Percentiles rank a stretch among this genome's conserved stretches.
phyloP scores from a whole-genome alignment of 2,329 filamentous ascomycete species.

The Coniochaeta ligniaria region DNA sequence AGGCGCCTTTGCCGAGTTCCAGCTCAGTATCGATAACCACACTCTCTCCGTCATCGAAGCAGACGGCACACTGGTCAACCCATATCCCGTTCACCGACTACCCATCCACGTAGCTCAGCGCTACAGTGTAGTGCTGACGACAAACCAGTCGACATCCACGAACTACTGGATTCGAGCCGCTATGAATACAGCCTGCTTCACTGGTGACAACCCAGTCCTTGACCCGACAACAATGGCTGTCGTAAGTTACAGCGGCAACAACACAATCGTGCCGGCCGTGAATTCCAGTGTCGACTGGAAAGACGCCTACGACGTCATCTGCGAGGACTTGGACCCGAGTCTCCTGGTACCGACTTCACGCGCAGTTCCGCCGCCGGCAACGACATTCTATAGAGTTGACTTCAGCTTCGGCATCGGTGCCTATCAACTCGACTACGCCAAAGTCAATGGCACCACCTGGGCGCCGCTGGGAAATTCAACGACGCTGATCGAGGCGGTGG shows the following conservation, averaged over 20 bases:
- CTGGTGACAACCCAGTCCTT: conserved; percentile 36
- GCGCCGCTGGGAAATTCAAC: conserved; percentile 5
- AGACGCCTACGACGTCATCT: conserved; percentile 23
- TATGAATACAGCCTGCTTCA: conserved; percentile 53
- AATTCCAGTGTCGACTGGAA: conserved; percentile 11
- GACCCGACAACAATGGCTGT: conserved; percentile 40
- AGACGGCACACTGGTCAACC: conserved; percentile 60
- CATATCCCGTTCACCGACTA: conserved; percentile 49
- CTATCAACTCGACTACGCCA: conserved; percentile 6
- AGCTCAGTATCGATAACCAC: conserved; percentile 64
- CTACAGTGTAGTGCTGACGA: conserved; percentile 58
- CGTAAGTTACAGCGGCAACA: conserved; percentile 31
- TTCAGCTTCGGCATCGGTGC: conserved; percentile 8
- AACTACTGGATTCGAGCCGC: conserved; percentile 58
- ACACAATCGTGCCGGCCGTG: not conserved
- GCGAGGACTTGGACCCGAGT: conserved; percentile 44
- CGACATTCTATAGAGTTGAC: conserved; percentile 5
- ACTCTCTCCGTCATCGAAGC: conserved; percentile 53
- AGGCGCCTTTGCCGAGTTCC: conserved; percentile 65
- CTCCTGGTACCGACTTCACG: conserved; percentile 42
- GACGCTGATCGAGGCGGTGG: conserved; percentile 3
- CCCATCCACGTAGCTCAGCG: conserved; percentile 65
- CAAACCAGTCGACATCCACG: conserved; percentile 40
- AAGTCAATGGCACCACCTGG: conserved; percentile 9
- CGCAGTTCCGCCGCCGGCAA: conserved; percentile 49